A percentile compares a stretch with the other conserved stretches of the same genome.
These are phyloP conservation scores for Stephania yunnanensis DNA, from an alignment of 164 flowering plant species.

Conservation along the genomic window DNA sequence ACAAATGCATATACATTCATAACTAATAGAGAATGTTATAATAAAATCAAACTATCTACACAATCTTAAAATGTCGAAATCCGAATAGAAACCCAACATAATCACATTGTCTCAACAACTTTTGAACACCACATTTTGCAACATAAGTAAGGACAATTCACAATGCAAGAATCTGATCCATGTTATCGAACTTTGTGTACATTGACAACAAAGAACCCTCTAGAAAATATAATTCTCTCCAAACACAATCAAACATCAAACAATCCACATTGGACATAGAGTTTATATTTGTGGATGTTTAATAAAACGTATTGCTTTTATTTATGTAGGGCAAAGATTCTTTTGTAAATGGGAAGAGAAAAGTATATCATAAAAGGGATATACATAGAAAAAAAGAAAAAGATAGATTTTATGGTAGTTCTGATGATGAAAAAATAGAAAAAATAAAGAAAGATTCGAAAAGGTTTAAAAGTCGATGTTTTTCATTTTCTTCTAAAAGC, in stretches of 20 bases:
- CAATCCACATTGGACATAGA: no score
- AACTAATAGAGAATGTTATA: no score
- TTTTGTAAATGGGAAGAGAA: slow-evolving; percentile 23
- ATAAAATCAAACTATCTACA: no score
- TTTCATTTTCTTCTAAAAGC: slow-evolving; percentile 26
- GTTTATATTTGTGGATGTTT: neutral
- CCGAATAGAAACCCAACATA: no score
- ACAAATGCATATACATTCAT: no score
- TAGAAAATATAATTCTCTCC: no score
- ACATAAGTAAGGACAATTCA: neutral
- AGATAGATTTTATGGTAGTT: slow-evolving; percentile 31
- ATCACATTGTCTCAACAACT: no score
- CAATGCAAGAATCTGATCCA: neutral
- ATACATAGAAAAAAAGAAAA: slow-evolving; percentile 27
- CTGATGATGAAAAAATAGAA: slow-evolving; percentile 46
- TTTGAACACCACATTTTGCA: no score
- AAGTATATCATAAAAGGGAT: slow-evolving; percentile 27
- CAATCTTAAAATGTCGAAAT: no score
- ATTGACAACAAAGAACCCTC: neutral
- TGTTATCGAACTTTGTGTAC: neutral
- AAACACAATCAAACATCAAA: no score
- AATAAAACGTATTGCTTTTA: neutral
- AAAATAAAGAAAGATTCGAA: slow-evolving; percentile 34
- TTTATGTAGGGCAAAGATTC: slow-evolving; percentile 6
- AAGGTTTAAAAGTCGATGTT: slow-evolving; percentile 50